Percentiles rank a stretch among this genome's conserved stretches.
Conservation (phyloP, 2,329 filamentous ascomycete genomes). For the Fusarium ramigenum region DNA sequence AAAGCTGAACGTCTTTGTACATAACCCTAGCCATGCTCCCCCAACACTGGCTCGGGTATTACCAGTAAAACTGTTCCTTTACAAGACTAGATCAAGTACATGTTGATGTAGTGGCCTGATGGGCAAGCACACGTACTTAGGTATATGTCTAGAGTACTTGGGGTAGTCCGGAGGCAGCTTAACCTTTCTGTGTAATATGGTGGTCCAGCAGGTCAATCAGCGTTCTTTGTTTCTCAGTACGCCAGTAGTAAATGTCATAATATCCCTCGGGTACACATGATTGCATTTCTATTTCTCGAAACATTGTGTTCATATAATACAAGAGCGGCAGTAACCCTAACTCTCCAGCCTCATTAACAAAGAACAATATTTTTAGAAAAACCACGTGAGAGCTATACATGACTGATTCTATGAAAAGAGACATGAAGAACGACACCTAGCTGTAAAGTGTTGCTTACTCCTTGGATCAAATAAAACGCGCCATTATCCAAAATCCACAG, state of each 20-base stretch:
- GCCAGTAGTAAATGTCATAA: neutral
- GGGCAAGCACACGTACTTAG: neutral
- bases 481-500: slow-evolving; percentile 22
- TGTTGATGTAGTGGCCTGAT: neutral
- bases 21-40: neutral
- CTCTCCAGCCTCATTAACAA: neutral
- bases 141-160: neutral
- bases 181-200: neutral
- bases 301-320: slow-evolving; percentile 1
- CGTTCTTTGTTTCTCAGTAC: neutral
- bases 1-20: neutral
- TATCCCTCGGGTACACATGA: neutral
- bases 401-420: slow-evolving; percentile 4
- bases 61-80: neutral
- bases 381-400: neutral
- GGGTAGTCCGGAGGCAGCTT: neutral
- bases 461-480: slow-evolving; percentile 28
- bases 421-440: slow-evolving; percentile 1
- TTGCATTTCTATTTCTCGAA: neutral
- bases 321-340: slow-evolving; percentile 1
- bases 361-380: neutral
- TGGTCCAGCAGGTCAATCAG: neutral
- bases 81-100: neutral
- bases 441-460: slow-evolving; percentile 14
- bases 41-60: too few species aligned